These are phyloP conservation scores for Talaromyces sp. DNA, from an alignment of 2,329 filamentous ascomycete species.

Conservation along the genomic window DNA sequence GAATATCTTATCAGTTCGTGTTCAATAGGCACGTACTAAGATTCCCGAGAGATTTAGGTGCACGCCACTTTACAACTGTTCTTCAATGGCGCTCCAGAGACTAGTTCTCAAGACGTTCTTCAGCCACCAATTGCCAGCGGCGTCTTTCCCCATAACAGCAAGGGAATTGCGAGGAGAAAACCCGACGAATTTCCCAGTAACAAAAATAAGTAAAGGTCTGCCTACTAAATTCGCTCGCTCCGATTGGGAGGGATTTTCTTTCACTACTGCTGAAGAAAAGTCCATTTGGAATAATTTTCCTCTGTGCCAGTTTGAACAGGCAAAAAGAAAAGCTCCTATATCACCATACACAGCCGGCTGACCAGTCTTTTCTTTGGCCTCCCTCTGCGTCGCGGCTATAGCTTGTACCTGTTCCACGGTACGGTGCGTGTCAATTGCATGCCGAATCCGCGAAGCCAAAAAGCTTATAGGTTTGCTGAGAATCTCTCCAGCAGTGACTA, in stretches of 20 bases:
- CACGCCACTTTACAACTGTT: constrained; percentile 4
- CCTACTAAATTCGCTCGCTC: constrained; percentile 10
- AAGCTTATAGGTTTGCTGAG: constrained; percentile 17
- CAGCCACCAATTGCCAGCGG: constrained; percentile 33
- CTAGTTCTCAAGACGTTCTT: constrained; percentile 21
- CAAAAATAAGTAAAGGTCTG: constrained; percentile 13
- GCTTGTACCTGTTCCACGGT: constrained; percentile 23
- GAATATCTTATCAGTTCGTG: too few relatives aligned
- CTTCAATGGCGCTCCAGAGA: constrained; percentile 25
- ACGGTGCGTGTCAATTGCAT: constrained; percentile 22
- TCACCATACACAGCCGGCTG: constrained; percentile 35
- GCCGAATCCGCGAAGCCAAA: constrained; percentile 19
- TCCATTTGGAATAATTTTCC: constrained; percentile 38
- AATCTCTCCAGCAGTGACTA: constrained; percentile 12
- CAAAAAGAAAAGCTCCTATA: constrained; percentile 32
- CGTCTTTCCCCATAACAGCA: constrained; percentile 32
- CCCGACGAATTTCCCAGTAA: neutral
- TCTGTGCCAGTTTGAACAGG: constrained; percentile 41
- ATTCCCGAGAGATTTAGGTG: neutral
- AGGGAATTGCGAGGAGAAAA: constrained; percentile 23
- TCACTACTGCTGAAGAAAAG: constrained; percentile 32
- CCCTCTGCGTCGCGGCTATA: constrained; percentile 16
- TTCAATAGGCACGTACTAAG: neutral
- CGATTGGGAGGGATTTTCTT: neutral
- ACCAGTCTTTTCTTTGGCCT: constrained; percentile 12